These are phyloP conservation scores for Catunica adiposa DNA, from an alignment of 2,329 filamentous ascomycete species.

Conservation along the genomic window DNA sequence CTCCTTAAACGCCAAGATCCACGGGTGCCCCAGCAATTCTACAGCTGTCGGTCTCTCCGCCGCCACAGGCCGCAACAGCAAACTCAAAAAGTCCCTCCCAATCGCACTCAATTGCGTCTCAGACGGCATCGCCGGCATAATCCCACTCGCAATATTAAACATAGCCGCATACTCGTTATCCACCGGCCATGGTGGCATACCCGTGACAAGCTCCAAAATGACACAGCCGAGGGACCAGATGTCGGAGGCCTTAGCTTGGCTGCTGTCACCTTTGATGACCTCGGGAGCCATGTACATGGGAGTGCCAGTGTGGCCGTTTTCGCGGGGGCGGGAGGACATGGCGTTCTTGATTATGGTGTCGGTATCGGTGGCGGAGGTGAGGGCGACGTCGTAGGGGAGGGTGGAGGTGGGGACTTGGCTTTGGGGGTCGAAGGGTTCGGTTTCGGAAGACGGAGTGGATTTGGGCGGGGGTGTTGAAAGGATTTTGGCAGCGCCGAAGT, in stretches of 20 bases:
- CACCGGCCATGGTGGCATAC: conserved; percentile 82
- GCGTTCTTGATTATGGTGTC: conserved; percentile 33
- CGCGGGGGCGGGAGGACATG: conserved; percentile 32
- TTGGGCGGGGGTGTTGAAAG: conserved; percentile 55
- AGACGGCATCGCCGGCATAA: conserved; percentile 70
- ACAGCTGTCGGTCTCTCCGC: conserved; percentile 62
- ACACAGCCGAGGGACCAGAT: conserved; percentile 96
- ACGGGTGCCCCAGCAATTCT: conserved; percentile 85
- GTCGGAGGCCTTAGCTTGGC: conserved; percentile 54
- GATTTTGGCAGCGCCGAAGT: conserved; percentile 83
- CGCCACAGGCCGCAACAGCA: conserved; percentile 77
- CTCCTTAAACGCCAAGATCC: conserved; percentile 47
- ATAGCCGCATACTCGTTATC: conserved; percentile 99
- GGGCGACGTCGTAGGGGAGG: background rate
- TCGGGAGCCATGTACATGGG: conserved; percentile 99
- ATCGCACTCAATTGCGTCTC: conserved; percentile 66
- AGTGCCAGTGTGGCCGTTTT: conserved; percentile 80
- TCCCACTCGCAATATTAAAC: conserved; percentile 98
- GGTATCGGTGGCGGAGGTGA: conserved; percentile 27
- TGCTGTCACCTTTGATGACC: conserved; percentile 72
- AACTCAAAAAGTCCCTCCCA: conserved; percentile 75
- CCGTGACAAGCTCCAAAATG: conserved; percentile 93
- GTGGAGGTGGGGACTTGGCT: background rate
- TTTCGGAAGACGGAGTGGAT: conserved; percentile 30
- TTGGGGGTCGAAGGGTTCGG: background rate